Evolutionary conservation across 2,329 filamentous ascomycete genomes (phyloP).

Genomic region (Allantophomopsis cytisporea): DNA sequence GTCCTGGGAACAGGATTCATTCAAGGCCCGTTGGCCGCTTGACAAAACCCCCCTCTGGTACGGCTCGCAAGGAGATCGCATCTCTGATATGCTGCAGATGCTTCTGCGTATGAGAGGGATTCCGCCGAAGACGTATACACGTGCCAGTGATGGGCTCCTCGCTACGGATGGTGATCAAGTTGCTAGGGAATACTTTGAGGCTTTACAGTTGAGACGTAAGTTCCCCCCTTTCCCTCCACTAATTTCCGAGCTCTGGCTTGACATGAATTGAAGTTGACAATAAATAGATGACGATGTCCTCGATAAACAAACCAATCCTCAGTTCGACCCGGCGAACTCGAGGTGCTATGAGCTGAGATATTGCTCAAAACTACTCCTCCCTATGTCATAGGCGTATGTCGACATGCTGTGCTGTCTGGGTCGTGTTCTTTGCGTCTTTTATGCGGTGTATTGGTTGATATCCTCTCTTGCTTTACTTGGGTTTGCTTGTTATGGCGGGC

Average conservation of each 20-base stretch:
- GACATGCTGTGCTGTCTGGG: too few relatives aligned
- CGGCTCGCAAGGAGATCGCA: conserved; percentile 42
- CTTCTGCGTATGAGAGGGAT: conserved; percentile 45
- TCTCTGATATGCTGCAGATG: conserved; percentile 46
- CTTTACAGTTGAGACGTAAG: conserved; percentile 43
- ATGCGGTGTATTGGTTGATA: too few relatives aligned
- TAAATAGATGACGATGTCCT: conserved; percentile 15
- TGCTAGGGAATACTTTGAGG: conserved; percentile 37
- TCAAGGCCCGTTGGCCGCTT: conserved; percentile 42
- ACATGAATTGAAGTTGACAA: conserved; percentile 4
- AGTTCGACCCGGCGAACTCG: conserved; percentile 22
- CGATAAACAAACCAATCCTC: conserved; percentile 14
- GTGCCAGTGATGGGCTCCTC: conserved; percentile 30
- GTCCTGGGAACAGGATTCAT: conserved; percentile 49
- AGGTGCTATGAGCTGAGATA: conserved; percentile 36
- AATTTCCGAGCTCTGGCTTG: background rate
- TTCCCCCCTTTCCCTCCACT: conserved; percentile 3
- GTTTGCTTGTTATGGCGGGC: too few relatives aligned
- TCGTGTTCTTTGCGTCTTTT: too few relatives aligned
- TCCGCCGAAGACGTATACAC: conserved; percentile 35
- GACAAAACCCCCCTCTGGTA: conserved; percentile 41
- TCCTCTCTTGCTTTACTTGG: too few relatives aligned
- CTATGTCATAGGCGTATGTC: conserved; percentile 2
- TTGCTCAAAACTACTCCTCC: conserved; percentile 31
- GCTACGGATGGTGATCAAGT: conserved; percentile 27